Evolutionary conservation across 2,329 filamentous ascomycete species (phyloP).

Genomic region (Phialophora expanda): DNA sequence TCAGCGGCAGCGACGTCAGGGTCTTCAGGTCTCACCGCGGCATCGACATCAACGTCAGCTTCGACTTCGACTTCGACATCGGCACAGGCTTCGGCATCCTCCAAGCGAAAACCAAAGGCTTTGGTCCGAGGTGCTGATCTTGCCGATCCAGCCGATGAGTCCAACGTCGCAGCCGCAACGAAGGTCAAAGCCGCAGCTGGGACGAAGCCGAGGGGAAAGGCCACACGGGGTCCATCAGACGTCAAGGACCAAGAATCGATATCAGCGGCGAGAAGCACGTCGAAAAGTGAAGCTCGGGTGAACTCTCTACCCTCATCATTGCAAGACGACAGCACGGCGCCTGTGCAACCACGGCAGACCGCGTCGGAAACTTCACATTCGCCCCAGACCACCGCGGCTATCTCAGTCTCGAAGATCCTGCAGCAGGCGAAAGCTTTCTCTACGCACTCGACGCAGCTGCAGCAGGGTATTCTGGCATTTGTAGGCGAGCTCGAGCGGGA

Average conservation of each 20-base stretch:
- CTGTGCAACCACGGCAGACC: neutral
- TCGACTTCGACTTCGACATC: neutral
- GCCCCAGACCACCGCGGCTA: neutral
- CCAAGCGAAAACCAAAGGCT: neutral
- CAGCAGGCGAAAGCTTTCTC: constrained; percentile 27
- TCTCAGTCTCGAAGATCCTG: constrained; percentile 22
- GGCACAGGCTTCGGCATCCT: neutral
- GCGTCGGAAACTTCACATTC: neutral
- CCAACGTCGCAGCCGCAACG: neutral
- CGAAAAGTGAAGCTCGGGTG: neutral
- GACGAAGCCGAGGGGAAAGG: neutral
- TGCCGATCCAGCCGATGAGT: neutral
- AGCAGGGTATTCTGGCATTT: constrained; percentile 2
- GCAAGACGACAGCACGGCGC: neutral
- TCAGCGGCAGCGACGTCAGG: constrained; percentile 1
- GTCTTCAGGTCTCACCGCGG: no score
- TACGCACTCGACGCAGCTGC: constrained; percentile 15
- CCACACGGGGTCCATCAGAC: neutral
- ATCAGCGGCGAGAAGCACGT: neutral
- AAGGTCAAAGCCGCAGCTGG: neutral
- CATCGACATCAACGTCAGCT: neutral
- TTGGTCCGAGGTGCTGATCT: neutral
- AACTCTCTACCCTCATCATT: neutral
- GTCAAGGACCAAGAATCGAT: neutral
- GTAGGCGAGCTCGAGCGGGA: neutral